Evolutionary conservation across 495 filamentous ascomycete species (phyloP).

Genomic region (Penicillium herquei): DNA sequence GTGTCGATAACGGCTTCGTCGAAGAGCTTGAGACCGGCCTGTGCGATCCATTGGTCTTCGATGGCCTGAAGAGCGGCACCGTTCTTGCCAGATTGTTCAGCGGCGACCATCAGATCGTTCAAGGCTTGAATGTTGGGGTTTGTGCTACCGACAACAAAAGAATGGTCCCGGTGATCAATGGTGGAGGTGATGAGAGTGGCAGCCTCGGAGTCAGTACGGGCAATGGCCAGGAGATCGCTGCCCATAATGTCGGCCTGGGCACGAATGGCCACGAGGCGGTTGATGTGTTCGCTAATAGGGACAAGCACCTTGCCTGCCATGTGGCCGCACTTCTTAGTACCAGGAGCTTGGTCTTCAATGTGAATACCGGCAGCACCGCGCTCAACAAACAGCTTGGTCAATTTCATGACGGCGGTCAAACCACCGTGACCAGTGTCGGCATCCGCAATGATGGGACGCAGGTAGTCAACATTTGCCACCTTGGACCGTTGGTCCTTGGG

Average conservation of each 20-base stretch:
- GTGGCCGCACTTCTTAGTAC: slow-evolving; percentile 99
- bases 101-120: slow-evolving; percentile 85
- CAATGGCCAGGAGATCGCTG: slow-evolving; percentile 81
- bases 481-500: slow-evolving; percentile 70
- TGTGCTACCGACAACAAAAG: slow-evolving; percentile 86
- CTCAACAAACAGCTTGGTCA: slow-evolving; percentile 96
- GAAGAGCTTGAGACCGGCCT: slow-evolving; percentile 90
- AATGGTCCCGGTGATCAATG: slow-evolving; percentile 91
- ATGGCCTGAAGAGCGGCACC: slow-evolving; percentile 84
- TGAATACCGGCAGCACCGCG: slow-evolving; percentile 97
- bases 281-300: slow-evolving; percentile 97
- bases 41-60: slow-evolving; percentile 80
- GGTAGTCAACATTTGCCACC: slow-evolving; percentile 85
- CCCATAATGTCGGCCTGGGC: slow-evolving; percentile 99
- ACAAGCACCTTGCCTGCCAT: slow-evolving; percentile 99
- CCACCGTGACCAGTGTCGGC: slow-evolving; percentile 97
- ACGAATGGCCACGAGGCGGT: slow-evolving; percentile 92
- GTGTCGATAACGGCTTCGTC: slow-evolving; percentile 80
- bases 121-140: slow-evolving; percentile 83
- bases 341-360: slow-evolving; percentile 97
- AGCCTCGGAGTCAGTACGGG: slow-evolving; percentile 95
- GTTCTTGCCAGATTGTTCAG: slow-evolving; percentile 77
- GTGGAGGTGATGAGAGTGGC: slow-evolving; percentile 96
- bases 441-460: slow-evolving; percentile 94
- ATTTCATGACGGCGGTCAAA: slow-evolving; percentile 97